Base-by-base conservation (phyloP, 1,284 basidiomycete species). In the Cryptococcus sp. region DNA sequence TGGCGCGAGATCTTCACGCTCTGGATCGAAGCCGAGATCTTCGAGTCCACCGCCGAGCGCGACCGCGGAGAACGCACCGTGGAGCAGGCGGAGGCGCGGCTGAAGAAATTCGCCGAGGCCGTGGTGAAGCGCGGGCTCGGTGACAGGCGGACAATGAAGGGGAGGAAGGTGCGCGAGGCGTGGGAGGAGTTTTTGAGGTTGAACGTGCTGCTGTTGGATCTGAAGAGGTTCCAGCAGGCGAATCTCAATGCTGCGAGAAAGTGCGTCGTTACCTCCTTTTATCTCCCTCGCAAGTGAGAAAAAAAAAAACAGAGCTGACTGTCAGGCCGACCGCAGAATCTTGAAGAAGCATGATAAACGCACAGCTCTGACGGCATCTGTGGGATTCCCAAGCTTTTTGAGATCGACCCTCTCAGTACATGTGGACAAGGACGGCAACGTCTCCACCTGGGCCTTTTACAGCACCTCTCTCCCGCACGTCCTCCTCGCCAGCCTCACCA, bases 261-360 rank as follows among this genome's bases (percentile, higher is more conserved):
- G 78, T 75, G 56, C 58, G 71, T 62, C 9, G 38, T 18, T 4
- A 46, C 40, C 36, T 48, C 33, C 16, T 18, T 33, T 48, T 4
- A 13, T 23, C 11, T 16, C 35, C 13, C 11, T n/a, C 38, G 38
- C n/a, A 40, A 40, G 13, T 12, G 38, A 40, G 38, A n/a, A 40
- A 40, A 12, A 12, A 40, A 24, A 33, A 46, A 3, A 2, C 3
- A 21, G 7, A 23, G 18, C 49, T 50, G 16, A 39, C 28, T 35
- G 51, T 57, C 46, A 56, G 21, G 23, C 36, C 9, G n/a, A n/a
- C n/a, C 23, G 18, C 49, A 75, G 72, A 56, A 91, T 92, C 59
- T 83, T 96, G 59, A 96, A 97, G 81, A 97, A 97, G 73, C 94
- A 96, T 72, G 84, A 89, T 28, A 97, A 96, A 74, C 85, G 91